These are phyloP conservation scores for Garcia nutans DNA, from an alignment of 345 rosid genomes.

Conservation along the genomic window DNA sequence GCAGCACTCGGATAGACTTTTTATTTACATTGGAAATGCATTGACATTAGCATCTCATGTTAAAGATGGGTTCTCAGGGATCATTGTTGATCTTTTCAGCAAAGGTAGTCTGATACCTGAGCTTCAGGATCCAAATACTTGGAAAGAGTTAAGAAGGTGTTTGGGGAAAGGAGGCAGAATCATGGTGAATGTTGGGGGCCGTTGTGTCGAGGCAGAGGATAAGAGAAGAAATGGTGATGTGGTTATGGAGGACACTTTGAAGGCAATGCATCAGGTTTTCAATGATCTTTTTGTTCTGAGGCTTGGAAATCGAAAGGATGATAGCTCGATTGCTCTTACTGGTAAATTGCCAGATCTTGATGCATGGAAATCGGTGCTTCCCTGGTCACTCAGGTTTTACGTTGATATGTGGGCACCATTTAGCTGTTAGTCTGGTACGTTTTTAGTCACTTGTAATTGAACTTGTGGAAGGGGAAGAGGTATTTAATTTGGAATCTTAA, in stretches of 20 bases:
- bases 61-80: conserved; percentile 56
- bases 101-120: conserved; percentile 71
- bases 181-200: conserved; percentile 67
- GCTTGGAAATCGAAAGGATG: conserved; percentile 56
- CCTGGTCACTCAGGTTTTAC: conserved; percentile 45
- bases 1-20: conserved; percentile 50
- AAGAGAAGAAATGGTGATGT: conserved; percentile 55
- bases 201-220: conserved; percentile 75
- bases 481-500: too few species aligned
- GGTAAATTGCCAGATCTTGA: conserved; percentile 62
- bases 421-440: conserved; percentile 22
- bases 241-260: conserved; percentile 70
- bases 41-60: conserved; percentile 41
- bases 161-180: conserved; percentile 70
- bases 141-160: conserved; percentile 53
- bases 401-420: conserved; percentile 67
- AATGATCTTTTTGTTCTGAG: conserved; percentile 50
- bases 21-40: conserved; percentile 67
- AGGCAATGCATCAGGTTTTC: conserved; percentile 61
- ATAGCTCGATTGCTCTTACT: conserved; percentile 67
- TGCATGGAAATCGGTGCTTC: conserved; percentile 55
- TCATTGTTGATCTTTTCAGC: conserved; percentile 67
- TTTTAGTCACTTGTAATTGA: not conserved
- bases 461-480: not conserved
- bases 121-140: conserved; percentile 77